Percentiles rank a stretch among this genome's conserved stretches.
These are phyloP conservation scores for Amphichorda felina DNA, from an alignment of 2,329 filamentous ascomycete genomes.

Conservation along the genomic window DNA sequence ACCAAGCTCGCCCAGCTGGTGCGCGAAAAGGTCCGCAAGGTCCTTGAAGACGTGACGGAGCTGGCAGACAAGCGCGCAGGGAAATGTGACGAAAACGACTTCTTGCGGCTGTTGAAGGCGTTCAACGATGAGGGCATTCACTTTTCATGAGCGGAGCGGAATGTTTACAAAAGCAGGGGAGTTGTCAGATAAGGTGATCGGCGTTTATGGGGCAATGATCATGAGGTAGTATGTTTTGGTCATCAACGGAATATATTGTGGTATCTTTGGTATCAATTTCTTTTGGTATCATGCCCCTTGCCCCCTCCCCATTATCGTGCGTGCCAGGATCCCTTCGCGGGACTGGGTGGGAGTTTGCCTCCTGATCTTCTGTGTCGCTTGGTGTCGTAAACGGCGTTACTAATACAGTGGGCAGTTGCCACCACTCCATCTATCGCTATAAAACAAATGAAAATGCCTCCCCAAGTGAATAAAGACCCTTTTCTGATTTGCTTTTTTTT, in stretches of 20 bases:
- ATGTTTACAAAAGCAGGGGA: not conserved
- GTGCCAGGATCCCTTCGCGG: not conserved
- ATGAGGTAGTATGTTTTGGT: too few relatives aligned
- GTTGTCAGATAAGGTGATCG: not conserved
- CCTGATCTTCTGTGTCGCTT: too few relatives aligned
- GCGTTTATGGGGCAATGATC: not conserved
- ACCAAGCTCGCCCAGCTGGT: slow-evolving; percentile 73
- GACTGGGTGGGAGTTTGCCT: too few relatives aligned
- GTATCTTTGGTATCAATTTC: slow-evolving; percentile 1
- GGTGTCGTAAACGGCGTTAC: slow-evolving; percentile 18
- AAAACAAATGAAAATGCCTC: slow-evolving; percentile 9
- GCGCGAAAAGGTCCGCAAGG: slow-evolving; percentile 74
- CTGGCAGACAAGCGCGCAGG: slow-evolving; percentile 72
- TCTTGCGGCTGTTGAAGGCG: slow-evolving; percentile 64
- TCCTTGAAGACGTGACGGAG: slow-evolving; percentile 69
- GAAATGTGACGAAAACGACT: slow-evolving; percentile 88
- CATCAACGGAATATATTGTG: not conserved
- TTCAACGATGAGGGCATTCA: slow-evolving; percentile 93
- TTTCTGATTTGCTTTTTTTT: not conserved
- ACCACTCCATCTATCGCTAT: slow-evolving; percentile 16
- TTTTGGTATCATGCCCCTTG: slow-evolving; percentile 1
- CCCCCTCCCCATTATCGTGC: not conserved
- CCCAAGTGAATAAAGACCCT: slow-evolving; percentile 4
- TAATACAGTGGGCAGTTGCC: slow-evolving; percentile 18
- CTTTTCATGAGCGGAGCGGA: slow-evolving; percentile 50